phyloP scores from a whole-genome alignment of 78 protist species.

The Dictyostelium capitatum region DNA sequence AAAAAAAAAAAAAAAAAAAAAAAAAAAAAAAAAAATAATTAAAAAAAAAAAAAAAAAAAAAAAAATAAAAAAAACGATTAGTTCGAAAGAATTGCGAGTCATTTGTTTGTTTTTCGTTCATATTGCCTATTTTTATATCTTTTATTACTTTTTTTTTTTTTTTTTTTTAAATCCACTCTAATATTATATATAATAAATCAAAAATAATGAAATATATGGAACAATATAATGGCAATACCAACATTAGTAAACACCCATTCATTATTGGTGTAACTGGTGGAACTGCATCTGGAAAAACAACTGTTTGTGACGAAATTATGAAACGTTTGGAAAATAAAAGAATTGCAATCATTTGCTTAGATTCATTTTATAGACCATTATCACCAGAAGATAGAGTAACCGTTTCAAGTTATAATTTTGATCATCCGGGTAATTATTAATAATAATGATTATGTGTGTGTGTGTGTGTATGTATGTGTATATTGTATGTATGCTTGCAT shows the following conservation, averaged over 20 bases:
- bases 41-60: too few relatives aligned
- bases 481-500: too few relatives aligned
- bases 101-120: background rate
- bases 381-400: slow-evolving; percentile 19
- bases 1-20: too few relatives aligned
- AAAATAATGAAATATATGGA: slow-evolving; percentile 6
- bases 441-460: background rate
- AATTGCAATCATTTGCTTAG: slow-evolving; percentile 62
- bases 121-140: background rate
- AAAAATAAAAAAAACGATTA: too few relatives aligned
- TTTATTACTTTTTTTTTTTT: slow-evolving; percentile 8
- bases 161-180: background rate
- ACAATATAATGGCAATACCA: background rate
- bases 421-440: slow-evolving; percentile 85
- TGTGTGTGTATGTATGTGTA: too few relatives aligned
- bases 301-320: slow-evolving; percentile 81
- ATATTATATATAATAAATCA: background rate
- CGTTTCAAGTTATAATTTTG: slow-evolving; percentile 81
- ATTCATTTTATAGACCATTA: slow-evolving; percentile 60
- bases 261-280: slow-evolving; percentile 87
- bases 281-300: slow-evolving; percentile 87
- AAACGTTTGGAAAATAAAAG: slow-evolving; percentile 56
- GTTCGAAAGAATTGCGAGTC: too few relatives aligned
- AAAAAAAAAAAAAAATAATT: too few relatives aligned
- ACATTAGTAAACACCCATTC: slow-evolving; percentile 45